Evolutionary conservation across 2,329 filamentous ascomycete species (phyloP), one percentile per base, ranked within the genome.

Genomic region (Talaromyces sp.): DNA sequence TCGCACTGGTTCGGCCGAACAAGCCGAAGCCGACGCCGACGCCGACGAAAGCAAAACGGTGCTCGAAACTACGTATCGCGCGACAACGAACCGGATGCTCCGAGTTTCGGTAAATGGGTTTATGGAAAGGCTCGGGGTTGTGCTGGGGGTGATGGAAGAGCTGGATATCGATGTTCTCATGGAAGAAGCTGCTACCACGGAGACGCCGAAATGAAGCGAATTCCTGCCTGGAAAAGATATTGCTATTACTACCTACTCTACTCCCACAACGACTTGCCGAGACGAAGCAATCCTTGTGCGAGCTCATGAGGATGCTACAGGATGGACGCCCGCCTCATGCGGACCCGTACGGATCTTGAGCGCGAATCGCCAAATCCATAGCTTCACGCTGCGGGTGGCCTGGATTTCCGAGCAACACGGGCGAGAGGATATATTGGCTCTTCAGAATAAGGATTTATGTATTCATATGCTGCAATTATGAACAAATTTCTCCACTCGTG

Each of bases 61-160:
- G 4, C 80, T 98, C 55, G 81, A 83, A 62, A 89, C 90, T 10
- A 84, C 89, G 62, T 98, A 98, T 77, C 84, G 82, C 58, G 95
- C 95, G 1, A 91, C 91, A 0, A 98, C 95, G 21, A 96, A 97
- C 73, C 88, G 95, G 67, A 98, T 98, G 93, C 82, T 99, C 61
- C 88, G 95, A 51, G 95, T 99, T 2, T 90, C 93, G 3, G 93
- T 97, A 60, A 98, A 98, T 77, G 91, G 92, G 10, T 97, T 97
- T 75, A 92, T 98, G 82, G 93, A 98, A 69, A 96, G 89, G 67
- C 75, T 97, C 59, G 86, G 86, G 57, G 86, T 97, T 5, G 88
- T 97, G 1, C 75, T 97, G 49, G 90, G 92, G 58, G 89, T 96
- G 17, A 96, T 97, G 89, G 87, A 90, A 74, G 89, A 96, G 73